Conservation (phyloP, 805 yeast species). For the Wickerhamia fluorescens region DNA sequence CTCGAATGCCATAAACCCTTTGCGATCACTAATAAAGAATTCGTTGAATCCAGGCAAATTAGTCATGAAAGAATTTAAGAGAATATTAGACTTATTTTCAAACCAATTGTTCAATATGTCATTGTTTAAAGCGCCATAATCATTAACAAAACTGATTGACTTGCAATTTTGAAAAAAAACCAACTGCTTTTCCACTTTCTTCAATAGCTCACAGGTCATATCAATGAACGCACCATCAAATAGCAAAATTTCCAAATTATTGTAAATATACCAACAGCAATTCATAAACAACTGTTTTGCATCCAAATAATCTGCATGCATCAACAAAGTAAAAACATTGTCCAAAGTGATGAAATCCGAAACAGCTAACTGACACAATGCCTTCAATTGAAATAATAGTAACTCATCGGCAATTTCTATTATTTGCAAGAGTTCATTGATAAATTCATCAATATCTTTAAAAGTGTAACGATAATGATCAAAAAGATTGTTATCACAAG, state of each 20-base stretch:
- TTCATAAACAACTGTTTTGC: constrained; percentile 52
- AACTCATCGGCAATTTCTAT: constrained; percentile 59
- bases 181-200: constrained; percentile 21
- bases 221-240: constrained; percentile 34
- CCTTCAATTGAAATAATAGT: constrained; percentile 50
- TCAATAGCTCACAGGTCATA: constrained; percentile 19
- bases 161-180: constrained; percentile 23
- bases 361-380: constrained; percentile 53
- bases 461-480: constrained; percentile 16
- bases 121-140: constrained; percentile 11
- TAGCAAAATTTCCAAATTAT: constrained; percentile 57
- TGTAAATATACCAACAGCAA: constrained; percentile 62
- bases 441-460: constrained; percentile 34
- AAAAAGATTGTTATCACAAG: constrained; percentile 33
- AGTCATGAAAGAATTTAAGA: constrained; percentile 15
- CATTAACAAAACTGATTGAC: constrained; percentile 12
- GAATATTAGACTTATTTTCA: constrained; percentile 10
- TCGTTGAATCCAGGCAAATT: constrained; percentile 19
- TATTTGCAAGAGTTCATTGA: constrained; percentile 49
- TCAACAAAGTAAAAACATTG: constrained; percentile 50
- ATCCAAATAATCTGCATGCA: constrained; percentile 44
- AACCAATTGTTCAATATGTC: constrained; percentile 12
- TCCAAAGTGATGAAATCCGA: constrained; percentile 51
- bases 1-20: constrained; percentile 26
- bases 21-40: constrained; percentile 26